These are phyloP conservation scores for Epichloe glyceriae DNA, from an alignment of 2,329 filamentous ascomycete species.

Conservation along the genomic window DNA sequence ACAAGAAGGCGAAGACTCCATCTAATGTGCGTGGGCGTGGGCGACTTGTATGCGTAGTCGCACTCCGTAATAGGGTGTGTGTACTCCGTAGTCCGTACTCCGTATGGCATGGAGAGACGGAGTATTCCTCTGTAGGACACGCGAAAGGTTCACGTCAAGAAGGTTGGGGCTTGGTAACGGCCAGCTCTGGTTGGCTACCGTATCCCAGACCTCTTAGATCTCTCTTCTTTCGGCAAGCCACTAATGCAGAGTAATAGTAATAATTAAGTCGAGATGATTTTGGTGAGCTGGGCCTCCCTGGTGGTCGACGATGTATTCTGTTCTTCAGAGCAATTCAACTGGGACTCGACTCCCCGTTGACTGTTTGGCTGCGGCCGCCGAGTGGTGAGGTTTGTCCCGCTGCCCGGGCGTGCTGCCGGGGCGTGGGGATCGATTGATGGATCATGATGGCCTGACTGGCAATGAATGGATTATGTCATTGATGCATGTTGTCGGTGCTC, in stretches of 20 bases:
- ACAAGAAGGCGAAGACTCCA: not conserved
- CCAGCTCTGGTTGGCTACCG: slow-evolving; percentile 15
- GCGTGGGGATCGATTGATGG: too few species aligned
- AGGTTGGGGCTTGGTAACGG: not conserved
- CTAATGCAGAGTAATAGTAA: slow-evolving; percentile 20
- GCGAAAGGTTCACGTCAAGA: not conserved
- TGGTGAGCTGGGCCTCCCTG: not conserved
- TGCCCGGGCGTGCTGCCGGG: too few species aligned
- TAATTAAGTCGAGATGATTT: not conserved
- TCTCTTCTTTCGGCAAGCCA: slow-evolving; percentile 17
- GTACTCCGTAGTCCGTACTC: not conserved
- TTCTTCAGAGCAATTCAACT: too few species aligned
- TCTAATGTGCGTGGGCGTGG: not conserved
- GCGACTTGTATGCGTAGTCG: not conserved
- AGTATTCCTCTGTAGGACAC: not conserved
- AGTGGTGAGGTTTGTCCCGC: too few species aligned
- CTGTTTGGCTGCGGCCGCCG: too few species aligned
- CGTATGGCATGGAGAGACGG: not conserved
- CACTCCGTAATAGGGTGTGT: too few species aligned
- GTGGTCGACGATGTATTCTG: not conserved
- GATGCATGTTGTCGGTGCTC: not conserved
- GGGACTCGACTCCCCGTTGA: too few species aligned
- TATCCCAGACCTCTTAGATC: slow-evolving; percentile 19
- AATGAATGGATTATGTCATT: not conserved
- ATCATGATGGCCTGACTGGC: not conserved